A percentile compares a stretch with the other conserved stretches of the same genome.
Evolutionary conservation across 139 green algal species (phyloP).

Genomic region (Chlamydomonas schloesseri): DNA sequence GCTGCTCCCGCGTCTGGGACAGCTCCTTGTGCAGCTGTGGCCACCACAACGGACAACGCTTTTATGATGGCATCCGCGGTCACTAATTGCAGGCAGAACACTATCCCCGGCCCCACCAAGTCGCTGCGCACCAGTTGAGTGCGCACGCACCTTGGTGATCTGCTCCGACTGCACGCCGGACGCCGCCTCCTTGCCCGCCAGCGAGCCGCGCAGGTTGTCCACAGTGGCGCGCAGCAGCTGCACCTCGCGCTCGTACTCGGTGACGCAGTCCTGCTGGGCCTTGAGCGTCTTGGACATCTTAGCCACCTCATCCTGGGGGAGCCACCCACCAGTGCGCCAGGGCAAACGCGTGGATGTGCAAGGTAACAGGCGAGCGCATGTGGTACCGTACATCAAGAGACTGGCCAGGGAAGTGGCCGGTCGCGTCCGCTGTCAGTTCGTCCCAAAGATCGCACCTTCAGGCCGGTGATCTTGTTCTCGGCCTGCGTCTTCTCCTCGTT

Average conservation of each 20-base stretch:
- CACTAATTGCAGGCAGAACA: too few relatives aligned
- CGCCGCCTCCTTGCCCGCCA: conserved; percentile 9
- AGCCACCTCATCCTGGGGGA: conserved; percentile 17
- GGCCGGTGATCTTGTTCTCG: conserved; percentile 47
- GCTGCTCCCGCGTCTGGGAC: conserved; percentile 1
- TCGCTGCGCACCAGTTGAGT: too few relatives aligned
- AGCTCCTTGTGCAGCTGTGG: conserved; percentile 31
- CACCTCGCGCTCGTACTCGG: conserved; percentile 4
- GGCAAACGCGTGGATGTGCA: too few relatives aligned
- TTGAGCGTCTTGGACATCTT: background rate
- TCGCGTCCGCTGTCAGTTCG: too few relatives aligned
- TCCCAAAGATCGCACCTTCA: too few relatives aligned
- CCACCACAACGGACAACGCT: background rate
- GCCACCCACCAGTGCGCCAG: too few relatives aligned
- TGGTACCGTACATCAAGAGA: background rate
- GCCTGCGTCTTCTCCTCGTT: conserved; percentile 60
- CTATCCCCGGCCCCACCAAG: too few relatives aligned
- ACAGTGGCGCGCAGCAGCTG: background rate
- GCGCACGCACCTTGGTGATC: conserved; percentile 26
- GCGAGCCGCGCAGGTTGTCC: background rate
- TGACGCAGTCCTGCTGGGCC: background rate
- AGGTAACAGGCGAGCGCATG: background rate
- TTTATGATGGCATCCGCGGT: too few relatives aligned
- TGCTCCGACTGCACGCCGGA: conserved; percentile 13
- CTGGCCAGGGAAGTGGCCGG: background rate